Base-by-base conservation (phyloP, 139 green algal species). In the Chlorella sp. region DNA sequence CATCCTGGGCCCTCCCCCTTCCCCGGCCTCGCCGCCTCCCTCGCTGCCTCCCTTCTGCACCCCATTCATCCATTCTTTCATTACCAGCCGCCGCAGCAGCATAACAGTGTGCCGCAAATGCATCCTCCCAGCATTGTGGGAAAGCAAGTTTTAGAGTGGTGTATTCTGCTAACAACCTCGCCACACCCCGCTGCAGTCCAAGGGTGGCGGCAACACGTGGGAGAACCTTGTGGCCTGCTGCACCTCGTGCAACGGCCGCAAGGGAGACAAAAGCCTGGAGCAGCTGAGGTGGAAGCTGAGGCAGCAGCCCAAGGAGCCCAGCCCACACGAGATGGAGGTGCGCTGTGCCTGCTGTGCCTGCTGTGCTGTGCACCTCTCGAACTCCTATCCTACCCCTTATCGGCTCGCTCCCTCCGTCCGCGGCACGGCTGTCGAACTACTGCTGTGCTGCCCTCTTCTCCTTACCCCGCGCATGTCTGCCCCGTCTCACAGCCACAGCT, bases 201-300 rank as follows among this genome's bases (percentile, higher is more conserved):
- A 89, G 66, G 91, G 91, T 60, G 94, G 94, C n/a, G 61, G 77
- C 79, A 94, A 91, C 86, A 89, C 64, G 1, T 96, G 94, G 94
- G 91, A 92, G 21, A 95, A 95, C 88, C 77, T 95, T 11, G 93
- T 96, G 40, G 94, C 94, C 21, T 93, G 91, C n/a, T 96, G 94
- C 90, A 81, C 60, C 32, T 57, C 36, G 26, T 96, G 94, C 91
- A 96, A 96, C 88, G 34, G 77, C 66, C 86, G 86, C 21, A 96
- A 96, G 90, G 94, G 93, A 42, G 83, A 88, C 88, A 94, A 93
- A 69, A 93, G 85, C 5, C 85, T 96, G 30, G 86, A 92, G 89
- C 79, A 96, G 92, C 88, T 96, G 32, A 69, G 88, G 24, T 96
- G 94, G 94, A 94, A 93, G 88, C 92, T 95, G 79, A 16, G 80